Percentiles rank a stretch among this genome's conserved stretches.
These are phyloP conservation scores for Aspergillus uvarum DNA, from an alignment of 2,329 filamentous ascomycete species.

Conservation along the genomic window DNA sequence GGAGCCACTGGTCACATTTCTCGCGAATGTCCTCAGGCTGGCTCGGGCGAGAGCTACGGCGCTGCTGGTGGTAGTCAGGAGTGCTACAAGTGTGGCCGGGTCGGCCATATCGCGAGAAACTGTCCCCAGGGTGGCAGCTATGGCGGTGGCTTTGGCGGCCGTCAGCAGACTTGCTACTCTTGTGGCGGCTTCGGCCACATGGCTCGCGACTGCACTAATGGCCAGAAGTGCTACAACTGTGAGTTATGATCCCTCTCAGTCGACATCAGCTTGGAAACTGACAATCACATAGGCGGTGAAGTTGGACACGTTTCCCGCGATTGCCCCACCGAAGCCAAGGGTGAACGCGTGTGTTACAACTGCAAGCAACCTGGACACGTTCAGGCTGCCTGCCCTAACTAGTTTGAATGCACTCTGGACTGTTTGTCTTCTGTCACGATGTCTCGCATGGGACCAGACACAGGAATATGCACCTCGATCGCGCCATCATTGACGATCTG, in stretches of 20 bases:
- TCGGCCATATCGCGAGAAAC: conserved; percentile 87
- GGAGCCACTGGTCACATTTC: conserved; percentile 86
- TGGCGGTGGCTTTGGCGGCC: conserved; percentile 50
- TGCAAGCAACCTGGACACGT: conserved; percentile 85
- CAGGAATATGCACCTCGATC: conserved; percentile 12
- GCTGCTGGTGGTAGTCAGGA: conserved; percentile 59
- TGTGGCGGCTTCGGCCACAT: conserved; percentile 97
- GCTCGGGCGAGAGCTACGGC: conserved; percentile 47
- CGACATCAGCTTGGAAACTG: conserved; percentile 4
- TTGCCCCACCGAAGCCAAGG: conserved; percentile 86
- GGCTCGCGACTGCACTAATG: conserved; percentile 97
- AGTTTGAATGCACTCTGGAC: conserved; percentile 35
- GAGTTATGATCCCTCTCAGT: conserved; percentile 30
- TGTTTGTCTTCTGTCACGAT: conserved; percentile 28
- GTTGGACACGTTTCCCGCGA: conserved; percentile 93
- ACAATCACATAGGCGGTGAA: conserved; percentile 61
- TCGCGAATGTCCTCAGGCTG: conserved; percentile 64
- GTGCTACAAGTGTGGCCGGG: conserved; percentile 98
- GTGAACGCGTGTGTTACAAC: conserved; percentile 98
- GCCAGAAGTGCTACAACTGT: conserved; percentile 99
- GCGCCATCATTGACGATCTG: conserved; percentile 28
- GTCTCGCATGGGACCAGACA: conserved; percentile 20
- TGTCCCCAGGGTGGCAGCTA: conserved; percentile 52
- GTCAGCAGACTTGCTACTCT: conserved; percentile 91
- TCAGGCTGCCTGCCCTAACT: conserved; percentile 90